Evolutionary conservation across 805 yeast species (phyloP), one percentile per base, ranked within the genome.

Genomic region (Grigorovia jiainica): DNA sequence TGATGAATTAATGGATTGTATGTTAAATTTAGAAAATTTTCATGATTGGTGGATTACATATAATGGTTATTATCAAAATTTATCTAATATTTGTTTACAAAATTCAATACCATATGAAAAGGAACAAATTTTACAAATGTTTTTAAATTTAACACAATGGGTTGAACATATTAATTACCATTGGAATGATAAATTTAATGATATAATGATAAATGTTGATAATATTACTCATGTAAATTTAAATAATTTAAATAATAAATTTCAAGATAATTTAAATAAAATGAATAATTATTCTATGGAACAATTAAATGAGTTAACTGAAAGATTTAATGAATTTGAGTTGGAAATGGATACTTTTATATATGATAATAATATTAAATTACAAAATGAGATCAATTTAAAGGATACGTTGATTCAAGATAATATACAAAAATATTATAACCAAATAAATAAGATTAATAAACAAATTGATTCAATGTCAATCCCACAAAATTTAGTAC

Each of bases 21-120:
- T 76, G 24, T 39, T 47, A 3, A 58, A 63, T 2, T 46, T 75
- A 32, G 73, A 74, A 42, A 50, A 50, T 18, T 60, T 65, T 3
- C 65, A 76, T 0, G 82, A 79, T 49, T 76, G 80, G 71, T 82
- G 90, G 90, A 79, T 87, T 0, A 76, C 81, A 0, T 81, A 72
- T 52, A 78, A 78, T 47, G 86, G 86, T 0, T 73, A 79, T 51
- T 79, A 74, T 54, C 67, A 78, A 36, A 68, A 72, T 25, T 61
- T 80, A 3, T 65, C 73, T 2, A 65, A 67, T 2, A 61, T 79
- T 0, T 82, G 87, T 50, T 59, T 61, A 46, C 77, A 74, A 43
- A 71, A 73, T 37, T 63, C 75, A 0, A 47, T 72, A 1, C 79
- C 79, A 0, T 73, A 55, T 49, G 75, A 74, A 43, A 75, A 74